These are phyloP conservation scores for Globisporangium lucens DNA, from an alignment of 352 stramenopile species.

Conservation along the genomic window DNA sequence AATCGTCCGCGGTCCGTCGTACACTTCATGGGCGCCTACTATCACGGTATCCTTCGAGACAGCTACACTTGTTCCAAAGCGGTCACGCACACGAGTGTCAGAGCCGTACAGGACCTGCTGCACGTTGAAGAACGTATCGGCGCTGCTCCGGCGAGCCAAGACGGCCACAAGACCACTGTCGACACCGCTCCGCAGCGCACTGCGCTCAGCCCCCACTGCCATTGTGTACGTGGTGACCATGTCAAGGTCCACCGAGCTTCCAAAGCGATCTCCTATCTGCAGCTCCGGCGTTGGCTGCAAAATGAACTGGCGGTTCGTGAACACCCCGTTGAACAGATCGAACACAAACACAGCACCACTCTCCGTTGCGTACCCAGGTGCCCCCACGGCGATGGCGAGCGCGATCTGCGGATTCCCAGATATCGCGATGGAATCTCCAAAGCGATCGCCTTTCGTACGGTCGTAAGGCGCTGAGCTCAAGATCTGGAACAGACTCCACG, in stretches of 20 bases:
- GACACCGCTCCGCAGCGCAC: constrained; percentile 29
- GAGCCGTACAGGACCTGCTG: constrained; percentile 69
- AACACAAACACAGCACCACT: constrained; percentile 77
- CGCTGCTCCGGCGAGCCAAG: constrained; percentile 40
- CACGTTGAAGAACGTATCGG: constrained; percentile 67
- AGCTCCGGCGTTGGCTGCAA: constrained; percentile 47
- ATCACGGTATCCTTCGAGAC: constrained; percentile 70
- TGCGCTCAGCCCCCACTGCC: constrained; percentile 56
- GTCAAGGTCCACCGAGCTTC: constrained; percentile 61
- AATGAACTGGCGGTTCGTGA: constrained; percentile 66
- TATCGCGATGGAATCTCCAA: constrained; percentile 66
- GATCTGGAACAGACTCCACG: constrained; percentile 69
- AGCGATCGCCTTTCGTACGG: constrained; percentile 48
- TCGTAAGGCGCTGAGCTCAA: constrained; percentile 50
- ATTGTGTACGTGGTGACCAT: constrained; percentile 72
- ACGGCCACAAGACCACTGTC: constrained; percentile 56
- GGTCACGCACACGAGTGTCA: constrained; percentile 56
- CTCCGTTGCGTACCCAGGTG: constrained; percentile 52
- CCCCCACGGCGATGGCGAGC: constrained; percentile 59
- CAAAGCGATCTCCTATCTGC: constrained; percentile 55
- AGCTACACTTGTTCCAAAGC: constrained; percentile 69
- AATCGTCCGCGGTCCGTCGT: constrained; percentile 51
- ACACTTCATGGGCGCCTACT: constrained; percentile 64
- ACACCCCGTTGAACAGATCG: constrained; percentile 53
- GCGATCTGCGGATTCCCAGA: constrained; percentile 36